Base-by-base conservation (phyloP, 345 rosid genomes). In the Hibiscus mutabilis region DNA sequence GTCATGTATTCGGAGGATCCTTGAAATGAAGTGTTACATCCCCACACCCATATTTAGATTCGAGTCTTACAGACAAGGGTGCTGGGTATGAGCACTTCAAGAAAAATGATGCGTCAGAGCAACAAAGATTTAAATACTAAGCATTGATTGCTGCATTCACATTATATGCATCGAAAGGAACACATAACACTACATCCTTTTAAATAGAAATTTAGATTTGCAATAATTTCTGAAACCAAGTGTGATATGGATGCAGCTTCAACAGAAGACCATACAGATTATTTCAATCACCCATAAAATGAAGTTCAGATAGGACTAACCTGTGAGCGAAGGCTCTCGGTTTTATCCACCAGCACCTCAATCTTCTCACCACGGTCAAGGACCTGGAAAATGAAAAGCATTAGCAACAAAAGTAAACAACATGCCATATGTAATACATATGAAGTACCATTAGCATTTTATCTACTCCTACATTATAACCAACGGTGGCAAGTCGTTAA, bases 311-410 rank as follows among this genome's bases (percentile, higher is more conserved):
- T 69, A 27, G 31, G 63, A 76, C 84, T 70, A 70, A 92, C 99
- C 96, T 92, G 99, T 60, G 92, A 91, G 57, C 93, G 96, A 77
- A 96, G 97, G 77, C 91, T 92, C 83, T 96, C 99, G 25, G 99
- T 92, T 83, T 96, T 96, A 77, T 96, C 99, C 73, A 96, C 99
- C 80, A 96, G 82, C 66, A 96, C 86, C 84, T 92, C 99, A 74
- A 96, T 91, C 88, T 96, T 96, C 87, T 96, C 99, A 69, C 99
- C 98, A 59, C 99, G 94, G 74, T 92, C 98, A 69, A 96, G 96
- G 82, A 92, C 99, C 99, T 95, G 82, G 68, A 18, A 29, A 22
- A 69, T 42, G 46, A 2, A 21, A 3, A 51, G 57, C 42, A 18
- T 57, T 16, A 49, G 15, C 8, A 16, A 22, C 5, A 3, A 9